Base-by-base conservation (phyloP, 495 filamentous ascomycete species). In the Podospora appendiculata region DNA sequence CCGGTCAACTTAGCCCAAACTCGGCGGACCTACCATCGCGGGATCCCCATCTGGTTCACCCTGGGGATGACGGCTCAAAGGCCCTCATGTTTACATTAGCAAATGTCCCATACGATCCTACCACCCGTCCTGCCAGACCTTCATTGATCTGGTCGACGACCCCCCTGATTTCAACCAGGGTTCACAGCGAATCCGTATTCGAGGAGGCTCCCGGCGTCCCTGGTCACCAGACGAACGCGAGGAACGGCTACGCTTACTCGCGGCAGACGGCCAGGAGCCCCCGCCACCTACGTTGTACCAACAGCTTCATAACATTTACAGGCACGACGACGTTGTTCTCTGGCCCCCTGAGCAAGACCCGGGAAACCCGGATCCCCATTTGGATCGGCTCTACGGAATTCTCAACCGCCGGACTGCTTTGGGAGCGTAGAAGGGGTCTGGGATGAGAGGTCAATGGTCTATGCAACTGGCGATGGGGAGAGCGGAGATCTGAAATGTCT, bases 71-170 rank as follows among this genome's bases (percentile, higher is more conserved):
- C 44, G 72, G 70, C 32, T 68, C 69, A 0, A 57, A 58, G 6
- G 48, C 61, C 11, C 63, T 72, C 12, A 68, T 74, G 35, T 80
- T 78, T 51, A 80, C 81, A 16, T 62, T 81, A 75, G 72, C 44
- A 80, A 81, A 51, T 83, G 79, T 7, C 78, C 79, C 36, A 67
- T 85, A 43, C 78, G 80, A 32, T 71, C 71, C 16, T 89, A 88
- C 54, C 70, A 85, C 50, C 66, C 75, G 12, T 70, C 70, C 19
- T 76, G 76, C 34, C 73, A 74, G n/a, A 76, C 82, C 3, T 88
- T 80, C 56, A 44, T 88, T 8, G 86, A 89, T 54, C 66, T 89
- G 3, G 80, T 89, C 33, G 78, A 85, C 53, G 79, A 84, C 53
- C 75, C 77, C 6, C 43, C 58, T 2, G 55, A 59, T 9, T 60